These are phyloP conservation scores for Cercospora nicotianae DNA, from an alignment of 2,329 filamentous ascomycete genomes.

Conservation along the genomic window DNA sequence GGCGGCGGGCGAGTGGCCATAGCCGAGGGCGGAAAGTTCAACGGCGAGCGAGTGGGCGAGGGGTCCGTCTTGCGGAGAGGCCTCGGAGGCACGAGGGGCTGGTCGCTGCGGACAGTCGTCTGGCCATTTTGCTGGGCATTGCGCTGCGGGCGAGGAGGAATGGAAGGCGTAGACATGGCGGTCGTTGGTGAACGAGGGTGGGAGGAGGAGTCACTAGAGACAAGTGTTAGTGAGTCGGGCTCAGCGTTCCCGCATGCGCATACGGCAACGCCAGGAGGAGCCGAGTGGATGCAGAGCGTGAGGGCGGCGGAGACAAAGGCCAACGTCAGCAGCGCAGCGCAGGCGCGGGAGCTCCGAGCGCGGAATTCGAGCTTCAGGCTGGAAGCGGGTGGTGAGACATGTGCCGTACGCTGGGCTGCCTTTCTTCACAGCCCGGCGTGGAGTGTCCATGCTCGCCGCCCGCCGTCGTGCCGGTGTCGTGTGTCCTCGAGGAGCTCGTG, in stretches of 20 bases:
- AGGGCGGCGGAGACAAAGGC: not conserved
- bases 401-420: not conserved
- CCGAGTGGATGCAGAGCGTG: not conserved
- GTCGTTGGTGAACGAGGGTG: not conserved
- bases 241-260: conserved; percentile 15
- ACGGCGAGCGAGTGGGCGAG: conserved; percentile 79
- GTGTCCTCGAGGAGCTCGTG: not conserved
- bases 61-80: conserved; percentile 75
- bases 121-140: conserved; percentile 44
- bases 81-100: conserved; percentile 76
- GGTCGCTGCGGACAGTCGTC: conserved; percentile 49
- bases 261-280: not conserved
- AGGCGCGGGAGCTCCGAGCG: not conserved
- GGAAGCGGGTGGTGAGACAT: not conserved
- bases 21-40: conserved; percentile 67
- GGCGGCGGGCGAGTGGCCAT: conserved; percentile 38
- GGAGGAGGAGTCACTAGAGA: conserved; percentile 7
- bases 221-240: conserved; percentile 13
- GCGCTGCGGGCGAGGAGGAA: conserved; percentile 64
- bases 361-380: not conserved
- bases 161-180: conserved; percentile 44
- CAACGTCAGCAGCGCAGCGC: not conserved
- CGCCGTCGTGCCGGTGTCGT: not conserved
- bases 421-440: not conserved
- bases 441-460: not conserved